Percentiles rank a stretch among this genome's conserved stretches.
These are phyloP conservation scores for Mycosphaerella sp. DNA, from an alignment of 2,329 filamentous ascomycete genomes.

Conservation along the genomic window DNA sequence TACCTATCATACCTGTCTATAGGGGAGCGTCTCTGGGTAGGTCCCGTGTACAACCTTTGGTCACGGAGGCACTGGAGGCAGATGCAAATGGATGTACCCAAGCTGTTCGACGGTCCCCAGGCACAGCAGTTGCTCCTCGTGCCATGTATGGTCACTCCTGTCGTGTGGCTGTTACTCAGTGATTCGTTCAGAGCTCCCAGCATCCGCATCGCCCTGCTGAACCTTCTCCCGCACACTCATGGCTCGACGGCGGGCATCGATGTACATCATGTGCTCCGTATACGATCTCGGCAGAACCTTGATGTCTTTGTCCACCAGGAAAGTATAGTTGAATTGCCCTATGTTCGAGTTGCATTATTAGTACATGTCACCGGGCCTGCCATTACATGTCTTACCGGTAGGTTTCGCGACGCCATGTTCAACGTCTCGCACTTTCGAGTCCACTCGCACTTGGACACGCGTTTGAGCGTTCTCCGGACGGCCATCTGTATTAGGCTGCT, in stretches of 20 bases:
- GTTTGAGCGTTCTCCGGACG: slow-evolving; percentile 44
- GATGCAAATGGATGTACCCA: too few relatives aligned
- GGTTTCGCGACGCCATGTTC: slow-evolving; percentile 62
- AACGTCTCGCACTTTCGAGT: slow-evolving; percentile 65
- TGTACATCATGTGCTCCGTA: slow-evolving; percentile 59
- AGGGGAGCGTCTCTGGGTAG: too few relatives aligned
- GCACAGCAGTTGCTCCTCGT: too few relatives aligned
- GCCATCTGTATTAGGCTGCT: slow-evolving; percentile 20
- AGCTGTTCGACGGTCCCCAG: too few relatives aligned
- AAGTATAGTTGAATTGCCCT: slow-evolving; percentile 72
- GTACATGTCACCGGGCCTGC: slow-evolving; percentile 50
- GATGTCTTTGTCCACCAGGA: slow-evolving; percentile 58
- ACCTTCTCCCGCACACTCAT: slow-evolving; percentile 46
- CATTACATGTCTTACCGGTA: slow-evolving; percentile 45
- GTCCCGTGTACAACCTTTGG: too few relatives aligned
- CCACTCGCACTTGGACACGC: slow-evolving; percentile 63
- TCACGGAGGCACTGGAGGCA: too few relatives aligned
- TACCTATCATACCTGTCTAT: too few relatives aligned
- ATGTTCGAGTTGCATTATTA: slow-evolving; percentile 61
- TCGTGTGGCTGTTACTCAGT: slow-evolving; percentile 23
- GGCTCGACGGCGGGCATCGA: slow-evolving; percentile 54
- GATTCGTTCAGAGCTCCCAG: slow-evolving; percentile 26
- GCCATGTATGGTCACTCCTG: too few relatives aligned
- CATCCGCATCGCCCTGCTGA: slow-evolving; percentile 29
- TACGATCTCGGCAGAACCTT: slow-evolving; percentile 61